A percentile compares a stretch with the other conserved stretches of the same genome.
Conservation (phyloP, 495 filamentous ascomycete species). For the Peziza echinospora region DNA sequence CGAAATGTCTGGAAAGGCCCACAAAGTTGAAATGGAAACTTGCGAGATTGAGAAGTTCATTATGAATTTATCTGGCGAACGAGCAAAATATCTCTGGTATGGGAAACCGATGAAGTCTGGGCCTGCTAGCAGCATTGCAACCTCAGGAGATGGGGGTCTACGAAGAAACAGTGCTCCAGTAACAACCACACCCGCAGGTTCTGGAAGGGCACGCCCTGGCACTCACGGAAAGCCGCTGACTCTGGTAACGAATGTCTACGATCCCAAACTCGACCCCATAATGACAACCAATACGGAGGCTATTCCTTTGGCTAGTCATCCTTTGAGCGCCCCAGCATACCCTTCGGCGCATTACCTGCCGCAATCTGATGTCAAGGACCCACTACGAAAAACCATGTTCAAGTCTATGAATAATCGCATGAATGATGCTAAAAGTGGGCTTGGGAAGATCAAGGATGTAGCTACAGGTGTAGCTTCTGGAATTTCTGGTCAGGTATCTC, state of each 20-base stretch:
- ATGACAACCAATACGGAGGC: neutral
- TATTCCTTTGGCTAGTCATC: neutral
- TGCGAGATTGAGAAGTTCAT: constrained; percentile 69
- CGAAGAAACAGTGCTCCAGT: neutral
- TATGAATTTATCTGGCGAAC: constrained; percentile 50
- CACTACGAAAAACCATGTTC: constrained; percentile 35
- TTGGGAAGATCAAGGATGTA: constrained; percentile 44
- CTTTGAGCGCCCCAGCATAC: neutral
- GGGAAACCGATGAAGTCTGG: constrained; percentile 52
- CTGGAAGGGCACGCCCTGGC: too few relatives aligned
- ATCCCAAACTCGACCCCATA: neutral
- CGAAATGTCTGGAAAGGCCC: constrained; percentile 81
- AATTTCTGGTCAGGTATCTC: constrained; percentile 22
- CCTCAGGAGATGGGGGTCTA: neutral
- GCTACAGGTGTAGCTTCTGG: constrained; percentile 24
- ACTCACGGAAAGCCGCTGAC: neutral
- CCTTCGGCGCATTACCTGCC: neutral
- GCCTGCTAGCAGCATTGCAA: neutral
- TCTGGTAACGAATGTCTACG: neutral
- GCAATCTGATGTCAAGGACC: constrained; percentile 20
- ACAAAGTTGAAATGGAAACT: constrained; percentile 82
- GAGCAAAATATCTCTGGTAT: constrained; percentile 81
- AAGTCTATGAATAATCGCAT: constrained; percentile 36
- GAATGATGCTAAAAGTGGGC: constrained; percentile 43
- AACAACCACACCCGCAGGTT: too few relatives aligned